phyloP scores from a whole-genome alignment of 441 rosid genomes.

The Melastoma candidum region DNA sequence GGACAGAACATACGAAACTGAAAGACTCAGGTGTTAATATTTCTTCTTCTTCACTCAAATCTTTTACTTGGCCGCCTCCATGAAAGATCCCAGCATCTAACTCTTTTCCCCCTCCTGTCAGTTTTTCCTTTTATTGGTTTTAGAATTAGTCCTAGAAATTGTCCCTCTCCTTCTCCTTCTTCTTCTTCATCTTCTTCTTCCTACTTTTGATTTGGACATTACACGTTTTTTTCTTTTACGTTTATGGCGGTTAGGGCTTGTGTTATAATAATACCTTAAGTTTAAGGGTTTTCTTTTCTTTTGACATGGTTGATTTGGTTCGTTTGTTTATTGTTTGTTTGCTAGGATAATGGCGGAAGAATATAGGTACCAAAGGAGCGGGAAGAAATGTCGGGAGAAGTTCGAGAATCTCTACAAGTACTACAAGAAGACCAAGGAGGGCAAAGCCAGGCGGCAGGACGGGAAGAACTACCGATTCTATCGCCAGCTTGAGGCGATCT shows the following conservation, averaged over 20 bases:
- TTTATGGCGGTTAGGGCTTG: too few relatives aligned
- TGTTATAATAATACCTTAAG: too few relatives aligned
- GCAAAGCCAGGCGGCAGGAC: conserved; percentile 54
- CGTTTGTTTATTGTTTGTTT: neutral
- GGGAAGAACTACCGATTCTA: conserved; percentile 61
- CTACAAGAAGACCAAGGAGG: conserved; percentile 59
- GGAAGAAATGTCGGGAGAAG: conserved; percentile 57
- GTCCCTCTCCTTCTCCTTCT: too few relatives aligned
- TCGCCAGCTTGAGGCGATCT: conserved; percentile 62
- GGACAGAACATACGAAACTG: conserved; percentile 5
- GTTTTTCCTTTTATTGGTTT: neutral
- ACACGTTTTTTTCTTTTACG: too few relatives aligned
- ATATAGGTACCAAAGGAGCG: conserved; percentile 44
- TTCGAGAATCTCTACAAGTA: conserved; percentile 58
- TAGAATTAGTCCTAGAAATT: neutral
- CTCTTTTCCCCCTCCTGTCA: too few relatives aligned
- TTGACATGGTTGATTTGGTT: conserved; percentile 1
- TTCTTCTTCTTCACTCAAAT: neutral
- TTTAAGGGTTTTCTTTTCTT: too few relatives aligned
- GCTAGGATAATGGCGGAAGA: conserved; percentile 51
- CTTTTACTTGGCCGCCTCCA: neutral
- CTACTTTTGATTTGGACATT: too few relatives aligned
- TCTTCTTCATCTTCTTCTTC: too few relatives aligned
- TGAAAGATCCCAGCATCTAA: neutral
- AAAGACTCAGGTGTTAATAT: conserved; percentile 5